These are phyloP conservation scores for Ilex asprella DNA, from an alignment of 257 asterid species.

Conservation along the genomic window DNA sequence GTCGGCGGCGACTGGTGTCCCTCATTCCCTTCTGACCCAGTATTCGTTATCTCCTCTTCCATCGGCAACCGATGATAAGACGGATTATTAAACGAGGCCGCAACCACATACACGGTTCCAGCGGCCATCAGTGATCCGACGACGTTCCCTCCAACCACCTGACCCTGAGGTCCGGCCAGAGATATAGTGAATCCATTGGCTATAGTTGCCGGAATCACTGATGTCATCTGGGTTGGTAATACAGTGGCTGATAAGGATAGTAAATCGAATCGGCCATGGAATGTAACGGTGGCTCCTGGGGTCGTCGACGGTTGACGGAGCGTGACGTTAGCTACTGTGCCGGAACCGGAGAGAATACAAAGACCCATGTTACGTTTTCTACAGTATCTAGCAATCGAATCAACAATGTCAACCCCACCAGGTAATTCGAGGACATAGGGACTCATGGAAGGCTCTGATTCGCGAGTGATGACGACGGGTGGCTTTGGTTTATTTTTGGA, in stretches of 20 bases:
- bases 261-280: neutral
- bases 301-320: neutral
- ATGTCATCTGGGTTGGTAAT: neutral
- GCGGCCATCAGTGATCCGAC: too few relatives aligned
- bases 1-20: too few relatives aligned
- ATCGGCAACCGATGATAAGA: too few relatives aligned
- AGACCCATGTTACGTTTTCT: neutral
- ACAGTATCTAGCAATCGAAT: neutral
- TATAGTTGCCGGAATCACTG: neutral
- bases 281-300: neutral
- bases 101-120: too few relatives aligned
- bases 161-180: too few relatives aligned
- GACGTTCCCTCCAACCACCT: too few relatives aligned
- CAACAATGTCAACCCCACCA: neutral
- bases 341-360: neutral
- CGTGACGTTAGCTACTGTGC: neutral
- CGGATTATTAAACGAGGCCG: too few relatives aligned
- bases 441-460: neutral
- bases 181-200: too few relatives aligned
- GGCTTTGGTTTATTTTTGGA: neutral
- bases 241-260: neutral
- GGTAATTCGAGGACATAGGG: neutral
- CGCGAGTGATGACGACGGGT: neutral
- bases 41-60: too few relatives aligned
- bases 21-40: too few relatives aligned